phyloP scores from a whole-genome alignment of 202 grass and related monocot species.

The Zizania palustris region DNA sequence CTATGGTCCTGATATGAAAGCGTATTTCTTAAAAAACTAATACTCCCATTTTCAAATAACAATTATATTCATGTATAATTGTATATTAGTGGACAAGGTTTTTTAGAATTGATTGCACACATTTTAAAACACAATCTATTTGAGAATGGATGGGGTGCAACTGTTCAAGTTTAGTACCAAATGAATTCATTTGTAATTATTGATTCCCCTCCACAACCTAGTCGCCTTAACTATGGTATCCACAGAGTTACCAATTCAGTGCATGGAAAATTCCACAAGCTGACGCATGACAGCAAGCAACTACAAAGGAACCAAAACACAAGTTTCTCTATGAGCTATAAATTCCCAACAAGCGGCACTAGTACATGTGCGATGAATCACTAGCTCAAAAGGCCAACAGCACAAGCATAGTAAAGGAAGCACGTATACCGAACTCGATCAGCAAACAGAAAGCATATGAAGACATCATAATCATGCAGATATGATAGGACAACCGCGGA shows the following conservation, averaged over 20 bases:
- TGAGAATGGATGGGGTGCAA: no score
- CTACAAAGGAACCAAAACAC: background rate
- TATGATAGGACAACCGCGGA: background rate
- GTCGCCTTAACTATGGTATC: background rate
- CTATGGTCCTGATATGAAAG: background rate
- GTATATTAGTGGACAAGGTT: no score
- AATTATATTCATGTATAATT: background rate
- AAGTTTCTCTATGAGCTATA: background rate
- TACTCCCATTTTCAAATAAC: background rate
- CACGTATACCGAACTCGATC: background rate
- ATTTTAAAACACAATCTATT: no score
- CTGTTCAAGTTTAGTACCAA: background rate
- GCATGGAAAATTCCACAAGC: slow-evolving; percentile 22
- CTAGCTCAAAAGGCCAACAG: background rate
- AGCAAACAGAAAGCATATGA: slow-evolving; percentile 8
- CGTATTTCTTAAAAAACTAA: no score
- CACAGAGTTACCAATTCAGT: slow-evolving; percentile 3
- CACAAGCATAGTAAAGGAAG: background rate
- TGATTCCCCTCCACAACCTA: background rate
- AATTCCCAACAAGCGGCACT: background rate
- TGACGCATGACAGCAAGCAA: background rate
- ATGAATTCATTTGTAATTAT: slow-evolving; percentile 18
- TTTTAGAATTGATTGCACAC: no score
- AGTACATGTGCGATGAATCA: background rate
- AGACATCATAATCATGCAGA: slow-evolving; percentile 6